These are phyloP conservation scores for Irpex rosettiformis DNA, from an alignment of 1,284 basidiomycete species.

Conservation along the genomic window DNA sequence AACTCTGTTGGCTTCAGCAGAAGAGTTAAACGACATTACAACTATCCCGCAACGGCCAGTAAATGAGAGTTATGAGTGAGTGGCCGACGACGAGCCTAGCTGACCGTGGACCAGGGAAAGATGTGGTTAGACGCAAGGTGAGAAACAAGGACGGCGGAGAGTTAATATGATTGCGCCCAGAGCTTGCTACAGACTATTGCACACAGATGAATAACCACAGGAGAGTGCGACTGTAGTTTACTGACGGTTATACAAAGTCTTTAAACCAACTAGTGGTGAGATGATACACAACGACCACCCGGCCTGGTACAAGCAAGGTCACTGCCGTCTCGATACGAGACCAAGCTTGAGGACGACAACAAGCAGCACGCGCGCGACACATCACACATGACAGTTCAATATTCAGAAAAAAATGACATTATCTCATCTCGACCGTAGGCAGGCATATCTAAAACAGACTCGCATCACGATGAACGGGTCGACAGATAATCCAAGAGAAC, in stretches of 20 bases:
- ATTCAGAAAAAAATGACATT: not conserved
- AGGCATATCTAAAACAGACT: too few species aligned
- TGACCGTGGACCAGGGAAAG: slow-evolving; percentile 1
- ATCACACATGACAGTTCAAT: not conserved
- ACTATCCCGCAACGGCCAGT: slow-evolving; percentile 2
- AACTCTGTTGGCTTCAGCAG: slow-evolving; percentile 38
- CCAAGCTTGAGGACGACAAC: not conserved
- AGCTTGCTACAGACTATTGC: not conserved
- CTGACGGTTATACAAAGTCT: not conserved
- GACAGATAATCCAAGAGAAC: too few species aligned
- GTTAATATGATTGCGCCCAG: not conserved
- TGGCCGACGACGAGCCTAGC: slow-evolving; percentile 3
- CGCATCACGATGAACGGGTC: too few species aligned
- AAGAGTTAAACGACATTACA: slow-evolving; percentile 36
- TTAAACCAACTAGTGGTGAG: not conserved
- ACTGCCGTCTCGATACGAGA: not conserved
- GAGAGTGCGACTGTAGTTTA: not conserved
- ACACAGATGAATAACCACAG: not conserved
- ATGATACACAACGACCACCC: not conserved
- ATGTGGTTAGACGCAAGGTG: slow-evolving; percentile 14
- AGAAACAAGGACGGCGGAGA: slow-evolving; percentile 8
- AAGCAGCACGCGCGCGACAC: not conserved
- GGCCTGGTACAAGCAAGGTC: not conserved
- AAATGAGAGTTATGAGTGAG: not conserved
- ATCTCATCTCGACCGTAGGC: not conserved